These are phyloP conservation scores for Aspergillus hortae DNA, from an alignment of 2,329 filamentous ascomycete species.

Conservation along the genomic window DNA sequence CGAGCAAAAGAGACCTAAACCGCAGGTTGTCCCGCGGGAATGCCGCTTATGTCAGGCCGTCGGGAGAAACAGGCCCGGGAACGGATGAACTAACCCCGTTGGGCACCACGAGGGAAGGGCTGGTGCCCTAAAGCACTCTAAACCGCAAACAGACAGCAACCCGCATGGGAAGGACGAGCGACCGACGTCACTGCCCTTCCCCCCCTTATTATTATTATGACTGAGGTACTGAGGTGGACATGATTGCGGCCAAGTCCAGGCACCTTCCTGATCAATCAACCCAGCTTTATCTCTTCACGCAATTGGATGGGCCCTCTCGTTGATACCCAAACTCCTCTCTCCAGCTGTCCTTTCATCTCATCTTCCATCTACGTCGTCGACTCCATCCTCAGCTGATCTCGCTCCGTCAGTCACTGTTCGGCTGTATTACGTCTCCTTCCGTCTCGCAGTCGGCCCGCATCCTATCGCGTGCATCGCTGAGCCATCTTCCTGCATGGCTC, in stretches of 20 bases:
- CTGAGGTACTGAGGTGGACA: neutral
- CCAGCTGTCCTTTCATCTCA: neutral
- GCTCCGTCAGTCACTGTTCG: neutral
- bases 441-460: conserved; percentile 19
- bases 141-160: conserved; percentile 1
- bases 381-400: neutral
- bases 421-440: neutral
- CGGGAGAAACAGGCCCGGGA: conserved; percentile 11
- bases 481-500: conserved; percentile 27
- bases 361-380: conserved; percentile 3
- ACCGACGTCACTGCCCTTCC: conserved; percentile 26
- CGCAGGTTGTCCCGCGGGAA: conserved; percentile 17
- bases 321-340: conserved; percentile 10
- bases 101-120: conserved; percentile 16
- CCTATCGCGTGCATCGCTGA: conserved; percentile 25
- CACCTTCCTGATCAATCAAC: neutral
- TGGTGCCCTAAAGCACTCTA: conserved; percentile 20
- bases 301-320: conserved; percentile 11
- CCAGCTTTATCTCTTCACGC: conserved; percentile 3
- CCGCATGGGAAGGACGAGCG: conserved; percentile 1
- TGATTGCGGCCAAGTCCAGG: conserved; percentile 2
- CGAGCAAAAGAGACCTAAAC: conserved; percentile 22
- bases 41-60: conserved; percentile 24
- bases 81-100: neutral
- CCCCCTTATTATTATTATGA: conserved; percentile 4